These are phyloP conservation scores for Cystoisospora suis DNA, from an alignment of 169 alveolate species.

Conservation along the genomic window DNA sequence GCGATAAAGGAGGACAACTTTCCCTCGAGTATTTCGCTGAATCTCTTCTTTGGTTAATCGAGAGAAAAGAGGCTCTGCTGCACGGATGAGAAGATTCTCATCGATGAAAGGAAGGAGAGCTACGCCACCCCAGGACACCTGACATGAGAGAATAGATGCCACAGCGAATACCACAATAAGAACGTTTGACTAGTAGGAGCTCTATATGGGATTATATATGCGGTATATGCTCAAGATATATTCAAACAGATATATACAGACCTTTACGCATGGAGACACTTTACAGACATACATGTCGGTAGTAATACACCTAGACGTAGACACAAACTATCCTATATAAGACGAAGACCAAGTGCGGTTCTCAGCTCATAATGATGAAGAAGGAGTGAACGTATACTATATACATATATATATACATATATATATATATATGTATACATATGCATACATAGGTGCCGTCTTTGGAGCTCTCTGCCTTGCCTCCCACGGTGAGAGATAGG, in stretches of 20 bases:
- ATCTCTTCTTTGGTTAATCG: slow-evolving; percentile 35
- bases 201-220: neutral
- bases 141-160: neutral
- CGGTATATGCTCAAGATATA: too few relatives aligned
- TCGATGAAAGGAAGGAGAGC: slow-evolving; percentile 78
- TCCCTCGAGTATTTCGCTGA: slow-evolving; percentile 44
- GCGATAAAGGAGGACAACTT: slow-evolving; percentile 38
- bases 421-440: neutral
- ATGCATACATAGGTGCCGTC: neutral
- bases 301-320: neutral
- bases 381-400: too few relatives aligned
- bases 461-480: neutral
- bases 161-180: neutral
- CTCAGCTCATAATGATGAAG: too few relatives aligned
- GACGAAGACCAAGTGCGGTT: too few relatives aligned
- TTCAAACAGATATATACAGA: neutral
- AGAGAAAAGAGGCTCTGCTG: slow-evolving; percentile 6
- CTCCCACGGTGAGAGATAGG: too few relatives aligned
- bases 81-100: slow-evolving; percentile 53
- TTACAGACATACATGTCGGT: neutral
- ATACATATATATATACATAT: neutral
- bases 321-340: too few relatives aligned
- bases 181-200: neutral
- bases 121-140: slow-evolving; percentile 82
- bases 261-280: neutral